Percentiles rank a stretch among this genome's conserved stretches.
Conservation (phyloP, 2,329 filamentous ascomycete genomes). For the Xylaria hypoxylon region DNA sequence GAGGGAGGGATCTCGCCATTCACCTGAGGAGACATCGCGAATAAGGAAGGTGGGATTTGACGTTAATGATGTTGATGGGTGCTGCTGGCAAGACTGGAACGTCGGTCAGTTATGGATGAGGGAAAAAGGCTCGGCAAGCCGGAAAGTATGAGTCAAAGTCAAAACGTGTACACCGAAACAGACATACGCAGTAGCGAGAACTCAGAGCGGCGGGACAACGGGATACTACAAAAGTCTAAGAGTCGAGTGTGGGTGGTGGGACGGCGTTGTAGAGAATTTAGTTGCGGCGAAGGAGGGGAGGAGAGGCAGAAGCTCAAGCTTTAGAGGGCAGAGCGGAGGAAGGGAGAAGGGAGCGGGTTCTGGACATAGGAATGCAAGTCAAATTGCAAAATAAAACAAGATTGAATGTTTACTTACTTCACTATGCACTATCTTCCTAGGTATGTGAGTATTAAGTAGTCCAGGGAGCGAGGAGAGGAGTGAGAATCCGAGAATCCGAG, state of each 20-base stretch:
- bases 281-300: neutral
- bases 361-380: conserved; percentile 15
- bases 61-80: conserved; percentile 19
- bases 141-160: conserved; percentile 27
- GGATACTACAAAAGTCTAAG: neutral
- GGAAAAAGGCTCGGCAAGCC: neutral
- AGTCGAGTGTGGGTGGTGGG: neutral
- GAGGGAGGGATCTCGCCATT: conserved; percentile 51
- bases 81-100: conserved; percentile 16
- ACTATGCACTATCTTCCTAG: neutral
- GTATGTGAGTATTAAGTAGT: neutral
- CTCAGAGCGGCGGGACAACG: neutral
- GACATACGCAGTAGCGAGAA: conserved; percentile 28
- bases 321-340: conserved; percentile 2
- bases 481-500: neutral
- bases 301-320: conserved; percentile 23
- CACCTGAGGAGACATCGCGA: conserved; percentile 50
- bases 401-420: conserved; percentile 8
- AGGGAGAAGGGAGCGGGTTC: neutral
- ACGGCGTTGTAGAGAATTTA: neutral
- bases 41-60: conserved; percentile 17
- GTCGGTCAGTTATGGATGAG: conserved; percentile 25
- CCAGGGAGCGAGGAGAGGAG: neutral
- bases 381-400: conserved; percentile 15
- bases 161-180: conserved; percentile 19